A percentile compares a stretch with the other conserved stretches of the same genome.
Evolutionary conservation across 805 yeast species (phyloP).

Genomic region (Yarrowia phangngaensis): DNA sequence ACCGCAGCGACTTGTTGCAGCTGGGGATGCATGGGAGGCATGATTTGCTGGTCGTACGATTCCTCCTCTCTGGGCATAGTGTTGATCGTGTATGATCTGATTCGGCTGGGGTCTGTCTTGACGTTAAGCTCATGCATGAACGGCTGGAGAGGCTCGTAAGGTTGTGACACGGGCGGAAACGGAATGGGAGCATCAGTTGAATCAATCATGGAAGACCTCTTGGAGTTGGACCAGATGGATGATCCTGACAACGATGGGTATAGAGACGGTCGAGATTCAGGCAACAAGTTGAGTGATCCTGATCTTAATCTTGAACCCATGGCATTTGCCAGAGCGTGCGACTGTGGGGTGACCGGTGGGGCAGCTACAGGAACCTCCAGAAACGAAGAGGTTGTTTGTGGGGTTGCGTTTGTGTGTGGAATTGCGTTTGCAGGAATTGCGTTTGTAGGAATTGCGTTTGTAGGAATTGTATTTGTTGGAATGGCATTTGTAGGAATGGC

Average conservation of each 20-base stretch:
- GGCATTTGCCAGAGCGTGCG: slow-evolving; percentile 14
- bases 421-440: too few relatives aligned
- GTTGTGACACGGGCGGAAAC: slow-evolving; percentile 30
- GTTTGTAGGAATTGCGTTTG: neutral
- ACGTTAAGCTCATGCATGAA: slow-evolving; percentile 36
- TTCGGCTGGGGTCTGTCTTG: slow-evolving; percentile 37
- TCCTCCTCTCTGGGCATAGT: slow-evolving; percentile 28
- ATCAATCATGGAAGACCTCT: slow-evolving; percentile 23
- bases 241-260: slow-evolving; percentile 34
- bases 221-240: slow-evolving; percentile 34
- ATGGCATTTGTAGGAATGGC: too few relatives aligned
- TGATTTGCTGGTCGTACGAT: slow-evolving; percentile 10
- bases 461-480: neutral
- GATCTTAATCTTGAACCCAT: slow-evolving; percentile 31
- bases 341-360: slow-evolving; percentile 24
- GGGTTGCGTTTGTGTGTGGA: too few relatives aligned
- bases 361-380: slow-evolving; percentile 24
- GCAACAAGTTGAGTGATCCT: slow-evolving; percentile 34
- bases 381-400: slow-evolving; percentile 1
- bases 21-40: slow-evolving; percentile 27
- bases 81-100: slow-evolving; percentile 38
- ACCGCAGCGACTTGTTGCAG: slow-evolving; percentile 22
- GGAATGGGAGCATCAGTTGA: slow-evolving; percentile 32
- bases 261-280: slow-evolving; percentile 32
- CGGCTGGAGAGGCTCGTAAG: slow-evolving; percentile 36